Conservation (phyloP, 805 yeast species). For the Saccharomycopsis sp. region DNA sequence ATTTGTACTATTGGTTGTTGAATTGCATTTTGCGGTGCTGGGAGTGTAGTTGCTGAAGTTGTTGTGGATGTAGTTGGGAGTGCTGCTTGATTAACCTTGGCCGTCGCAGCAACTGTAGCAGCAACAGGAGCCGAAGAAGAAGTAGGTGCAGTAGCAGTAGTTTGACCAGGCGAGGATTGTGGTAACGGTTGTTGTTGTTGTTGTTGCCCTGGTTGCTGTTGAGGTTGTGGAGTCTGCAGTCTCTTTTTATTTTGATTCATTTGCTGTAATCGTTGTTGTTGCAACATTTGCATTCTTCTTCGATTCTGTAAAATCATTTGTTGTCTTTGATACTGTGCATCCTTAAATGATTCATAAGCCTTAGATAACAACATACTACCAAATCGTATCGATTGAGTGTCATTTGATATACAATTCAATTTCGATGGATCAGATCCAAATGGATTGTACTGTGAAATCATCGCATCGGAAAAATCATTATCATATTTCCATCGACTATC, state of each 20-base stretch:
- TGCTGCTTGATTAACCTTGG: too few species aligned
- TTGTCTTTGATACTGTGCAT: conserved; percentile 67
- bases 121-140: too few species aligned
- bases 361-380: conserved; percentile 87
- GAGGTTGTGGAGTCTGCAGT: conserved; percentile 27
- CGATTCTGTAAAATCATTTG: conserved; percentile 31
- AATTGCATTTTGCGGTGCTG: too few species aligned
- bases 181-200: conserved; percentile 23
- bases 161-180: conserved; percentile 1
- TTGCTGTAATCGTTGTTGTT: conserved; percentile 25
- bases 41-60: too few species aligned
- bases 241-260: conserved; percentile 20
- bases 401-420: conserved; percentile 74
- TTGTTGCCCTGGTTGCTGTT: conserved; percentile 28
- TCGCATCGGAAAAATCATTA: conserved; percentile 38
- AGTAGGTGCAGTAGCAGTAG: too few species aligned
- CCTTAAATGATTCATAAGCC: conserved; percentile 72
- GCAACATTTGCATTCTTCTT: conserved; percentile 27
- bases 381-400: conserved; percentile 83
- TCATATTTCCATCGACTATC: conserved; percentile 66
- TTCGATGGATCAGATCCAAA: conserved; percentile 74
- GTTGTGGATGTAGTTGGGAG: too few species aligned
- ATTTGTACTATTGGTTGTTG: too few species aligned
- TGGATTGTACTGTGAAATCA: conserved; percentile 39
- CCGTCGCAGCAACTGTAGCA: too few species aligned